Percentiles rank a stretch among this genome's conserved stretches.
phyloP scores from a whole-genome alignment of 768 basidiomycete species.

The Suillus fuscotomentosus region DNA sequence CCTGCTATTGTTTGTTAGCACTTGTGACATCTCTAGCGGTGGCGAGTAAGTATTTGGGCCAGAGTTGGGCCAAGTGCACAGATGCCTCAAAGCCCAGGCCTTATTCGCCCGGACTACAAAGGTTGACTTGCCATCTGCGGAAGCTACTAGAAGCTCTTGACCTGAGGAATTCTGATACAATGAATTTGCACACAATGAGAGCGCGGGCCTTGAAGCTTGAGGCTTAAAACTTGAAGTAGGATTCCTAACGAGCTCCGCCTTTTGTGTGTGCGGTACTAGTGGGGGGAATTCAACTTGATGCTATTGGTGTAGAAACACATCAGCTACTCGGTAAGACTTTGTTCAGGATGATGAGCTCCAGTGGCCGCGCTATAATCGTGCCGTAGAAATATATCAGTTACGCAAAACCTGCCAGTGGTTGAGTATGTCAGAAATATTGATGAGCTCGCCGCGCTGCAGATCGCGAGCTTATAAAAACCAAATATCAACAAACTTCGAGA shows the following conservation, averaged over 20 bases:
- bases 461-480: background rate
- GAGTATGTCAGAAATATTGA: background rate
- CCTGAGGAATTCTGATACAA: constrained; percentile 16
- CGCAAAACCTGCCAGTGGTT: background rate
- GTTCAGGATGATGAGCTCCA: background rate
- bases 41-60: constrained; percentile 29
- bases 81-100: constrained; percentile 31
- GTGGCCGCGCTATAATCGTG: too few relatives aligned
- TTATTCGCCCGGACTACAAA: constrained; percentile 50
- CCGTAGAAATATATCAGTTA: background rate
- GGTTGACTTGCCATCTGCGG: constrained; percentile 43
- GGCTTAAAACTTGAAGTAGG: background rate
- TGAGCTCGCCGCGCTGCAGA: background rate
- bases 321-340: background rate
- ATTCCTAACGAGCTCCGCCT: background rate
- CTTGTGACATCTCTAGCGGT: constrained; percentile 29
- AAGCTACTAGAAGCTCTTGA: constrained; percentile 8
- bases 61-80: constrained; percentile 30
- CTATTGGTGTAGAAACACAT: background rate
- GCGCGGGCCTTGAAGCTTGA: too few relatives aligned
- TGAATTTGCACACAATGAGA: constrained; percentile 14
- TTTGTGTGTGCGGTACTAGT: background rate
- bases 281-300: background rate
- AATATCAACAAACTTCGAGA: background rate
- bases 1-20: constrained; percentile 21